These are phyloP conservation scores for Scutellaria minor DNA, from an alignment of 257 asterid genomes.

Conservation along the genomic window DNA sequence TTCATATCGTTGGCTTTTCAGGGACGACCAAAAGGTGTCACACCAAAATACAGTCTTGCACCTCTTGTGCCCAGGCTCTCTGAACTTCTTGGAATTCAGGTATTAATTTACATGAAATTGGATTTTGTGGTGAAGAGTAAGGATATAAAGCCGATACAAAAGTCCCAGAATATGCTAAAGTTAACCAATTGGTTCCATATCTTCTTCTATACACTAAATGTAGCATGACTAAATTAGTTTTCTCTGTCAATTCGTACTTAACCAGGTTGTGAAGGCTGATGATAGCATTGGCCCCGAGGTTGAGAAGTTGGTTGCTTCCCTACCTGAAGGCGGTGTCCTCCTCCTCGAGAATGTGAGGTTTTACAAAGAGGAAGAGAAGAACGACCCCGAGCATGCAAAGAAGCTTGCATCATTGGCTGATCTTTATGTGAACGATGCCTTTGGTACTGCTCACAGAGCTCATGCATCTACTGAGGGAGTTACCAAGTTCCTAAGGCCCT, in stretches of 20 bases:
- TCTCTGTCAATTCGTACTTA: conserved; percentile 14
- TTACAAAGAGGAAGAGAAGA: conserved; percentile 93
- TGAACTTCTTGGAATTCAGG: conserved; percentile 78
- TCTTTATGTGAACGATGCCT: conserved; percentile 83
- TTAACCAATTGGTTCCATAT: neutral
- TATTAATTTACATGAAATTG: conserved; percentile 18
- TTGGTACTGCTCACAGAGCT: conserved; percentile 94
- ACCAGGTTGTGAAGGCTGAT: conserved; percentile 83
- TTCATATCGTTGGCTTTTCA: conserved; percentile 31
- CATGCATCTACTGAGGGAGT: conserved; percentile 96
- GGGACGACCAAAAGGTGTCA: conserved; percentile 58
- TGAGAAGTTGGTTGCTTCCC: conserved; percentile 72
- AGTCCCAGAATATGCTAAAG: neutral
- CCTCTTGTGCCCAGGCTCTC: conserved; percentile 73
- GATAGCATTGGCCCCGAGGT: conserved; percentile 89
- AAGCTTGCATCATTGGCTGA: conserved; percentile 89
- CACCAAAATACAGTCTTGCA: conserved; percentile 50
- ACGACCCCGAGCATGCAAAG: conserved; percentile 87
- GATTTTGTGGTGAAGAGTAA: neutral
- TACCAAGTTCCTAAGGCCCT: conserved; percentile 81
- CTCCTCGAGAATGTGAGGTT: conserved; percentile 90
- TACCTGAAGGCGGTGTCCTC: conserved; percentile 76
- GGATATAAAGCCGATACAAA: neutral
- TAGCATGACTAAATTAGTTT: neutral
- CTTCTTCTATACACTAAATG: conserved; percentile 1